Evolutionary conservation across 257 asterid species (phyloP), one percentile per base, ranked within the genome.

Genomic region (Salvia splendens): DNA sequence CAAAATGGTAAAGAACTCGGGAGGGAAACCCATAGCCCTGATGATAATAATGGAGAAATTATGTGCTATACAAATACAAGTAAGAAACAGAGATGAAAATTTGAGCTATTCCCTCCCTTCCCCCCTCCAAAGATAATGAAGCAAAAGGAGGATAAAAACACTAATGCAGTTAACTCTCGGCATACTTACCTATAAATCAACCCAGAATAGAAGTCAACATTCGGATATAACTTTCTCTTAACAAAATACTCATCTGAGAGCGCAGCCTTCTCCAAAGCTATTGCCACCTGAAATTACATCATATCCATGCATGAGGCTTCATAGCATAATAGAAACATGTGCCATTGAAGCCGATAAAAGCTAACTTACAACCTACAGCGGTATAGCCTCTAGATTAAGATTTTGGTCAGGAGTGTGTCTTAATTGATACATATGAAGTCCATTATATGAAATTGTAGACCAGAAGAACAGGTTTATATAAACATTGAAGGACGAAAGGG

Each of bases 1-100:
- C 76, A 93, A 61, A 71, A 93, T 96, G 6, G 99, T 94, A 46
- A 93, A 93, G 90, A 93, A 93, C 80, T 93, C 99, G 0, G 97
- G 85, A 3, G 99, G 96, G 52, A 93, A 93, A n/a, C 99, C 99
- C 86, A 90, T 93, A 42, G 99, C 97, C 89, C 98, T 93, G 84
- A 73, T 43, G 38, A 58, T 4, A 47, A 52, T 8, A 74, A 24
- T n/a, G 67, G 54, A 64, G 59, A 69, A 65, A 47, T 41, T 43
- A 40, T 3, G 40, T 49, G 3, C 50, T 43, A 35, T 38, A 49
- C 36, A 20, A 51, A 35, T 38, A 49, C 36, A 20, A 51, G 4
- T 20, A 10, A 52, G 36, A 24, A 17, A 17, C 11, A 9, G 36
- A 24, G 59, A 52, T 10, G 59, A 52, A 52, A 6, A 8, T 52